phyloP scores from a whole-genome alignment of 805 yeast species.

The Starmera pachycereana region DNA sequence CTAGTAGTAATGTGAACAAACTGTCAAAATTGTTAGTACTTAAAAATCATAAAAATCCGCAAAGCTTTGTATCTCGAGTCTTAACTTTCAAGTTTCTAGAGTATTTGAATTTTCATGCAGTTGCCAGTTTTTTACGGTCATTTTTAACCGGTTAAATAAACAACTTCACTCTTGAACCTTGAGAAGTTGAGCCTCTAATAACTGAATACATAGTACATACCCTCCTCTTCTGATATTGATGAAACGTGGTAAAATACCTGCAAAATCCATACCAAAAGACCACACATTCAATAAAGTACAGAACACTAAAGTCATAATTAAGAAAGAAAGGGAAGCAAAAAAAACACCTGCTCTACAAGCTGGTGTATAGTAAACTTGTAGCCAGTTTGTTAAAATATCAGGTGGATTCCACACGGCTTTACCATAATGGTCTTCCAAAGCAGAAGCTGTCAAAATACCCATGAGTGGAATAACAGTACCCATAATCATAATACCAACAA shows the following conservation, averaged over 20 bases:
- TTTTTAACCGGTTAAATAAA: no score
- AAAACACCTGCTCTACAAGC: constrained; percentile 38
- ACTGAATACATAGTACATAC: no score
- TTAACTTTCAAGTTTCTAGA: no score
- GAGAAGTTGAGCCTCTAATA: no score
- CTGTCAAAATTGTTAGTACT: constrained; percentile 4
- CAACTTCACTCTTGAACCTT: no score
- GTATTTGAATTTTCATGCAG: no score
- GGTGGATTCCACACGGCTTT: constrained; percentile 37
- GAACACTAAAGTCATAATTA: constrained; percentile 21
- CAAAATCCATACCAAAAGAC: constrained; percentile 35
- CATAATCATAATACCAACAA: constrained; percentile 10
- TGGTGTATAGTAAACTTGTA: constrained; percentile 26
- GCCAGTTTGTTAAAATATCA: constrained; percentile 29
- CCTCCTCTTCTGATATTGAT: background rate
- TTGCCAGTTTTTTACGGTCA: no score
- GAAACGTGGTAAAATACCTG: background rate
- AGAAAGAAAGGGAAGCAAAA: constrained; percentile 26
- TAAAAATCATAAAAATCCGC: no score
- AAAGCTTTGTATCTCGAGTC: no score
- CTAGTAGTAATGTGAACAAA: constrained; percentile 20
- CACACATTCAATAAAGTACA: constrained; percentile 26
- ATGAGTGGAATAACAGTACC: constrained; percentile 20
- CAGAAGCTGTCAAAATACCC: constrained; percentile 17
- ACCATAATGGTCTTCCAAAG: constrained; percentile 14